Evolutionary conservation across 192 early-diverging fungal genomes (phyloP).

Genomic region (Mortierella claussenii): DNA sequence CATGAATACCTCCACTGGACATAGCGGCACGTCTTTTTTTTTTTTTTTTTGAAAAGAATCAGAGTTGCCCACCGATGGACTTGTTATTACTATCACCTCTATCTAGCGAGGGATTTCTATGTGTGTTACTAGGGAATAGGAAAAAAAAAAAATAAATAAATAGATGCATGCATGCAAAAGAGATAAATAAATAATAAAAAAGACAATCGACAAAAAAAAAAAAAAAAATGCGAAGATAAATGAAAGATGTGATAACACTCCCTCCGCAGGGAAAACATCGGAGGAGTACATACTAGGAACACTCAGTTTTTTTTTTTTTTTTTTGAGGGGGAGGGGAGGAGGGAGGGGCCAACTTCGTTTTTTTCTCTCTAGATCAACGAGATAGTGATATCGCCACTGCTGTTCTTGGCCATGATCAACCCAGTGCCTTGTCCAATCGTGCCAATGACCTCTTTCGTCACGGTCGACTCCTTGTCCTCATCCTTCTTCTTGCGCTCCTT

Average conservation of each 20-base stretch:
- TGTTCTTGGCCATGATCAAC: conserved; percentile 46
- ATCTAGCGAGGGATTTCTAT: too few species aligned
- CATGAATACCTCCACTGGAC: too few species aligned
- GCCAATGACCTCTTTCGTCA: conserved; percentile 46
- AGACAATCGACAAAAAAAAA: not conserved
- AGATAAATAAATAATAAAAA: not conserved
- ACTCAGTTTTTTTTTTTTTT: not conserved
- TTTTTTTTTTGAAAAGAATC: not conserved
- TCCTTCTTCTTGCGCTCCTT: conserved; percentile 34
- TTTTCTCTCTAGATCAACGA: conserved; percentile 20
- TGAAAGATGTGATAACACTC: not conserved
- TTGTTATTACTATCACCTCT: too few species aligned
- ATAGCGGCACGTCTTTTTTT: too few species aligned
- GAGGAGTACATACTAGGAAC: too few species aligned
- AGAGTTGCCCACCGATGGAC: not conserved
- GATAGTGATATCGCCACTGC: conserved; percentile 41
- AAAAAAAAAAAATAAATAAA: too few species aligned
- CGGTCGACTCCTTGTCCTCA: conserved; percentile 17
- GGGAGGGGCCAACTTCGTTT: not conserved
- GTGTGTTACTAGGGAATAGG: too few species aligned
- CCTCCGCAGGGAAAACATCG: too few species aligned
- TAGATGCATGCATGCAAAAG: not conserved
- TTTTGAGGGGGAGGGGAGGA: not conserved
- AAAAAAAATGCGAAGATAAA: not conserved
- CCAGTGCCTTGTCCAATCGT: conserved; percentile 37